Evolutionary conservation across 352 stramenopile genomes (phyloP).

Genomic region (Globisporangium canariense): DNA sequence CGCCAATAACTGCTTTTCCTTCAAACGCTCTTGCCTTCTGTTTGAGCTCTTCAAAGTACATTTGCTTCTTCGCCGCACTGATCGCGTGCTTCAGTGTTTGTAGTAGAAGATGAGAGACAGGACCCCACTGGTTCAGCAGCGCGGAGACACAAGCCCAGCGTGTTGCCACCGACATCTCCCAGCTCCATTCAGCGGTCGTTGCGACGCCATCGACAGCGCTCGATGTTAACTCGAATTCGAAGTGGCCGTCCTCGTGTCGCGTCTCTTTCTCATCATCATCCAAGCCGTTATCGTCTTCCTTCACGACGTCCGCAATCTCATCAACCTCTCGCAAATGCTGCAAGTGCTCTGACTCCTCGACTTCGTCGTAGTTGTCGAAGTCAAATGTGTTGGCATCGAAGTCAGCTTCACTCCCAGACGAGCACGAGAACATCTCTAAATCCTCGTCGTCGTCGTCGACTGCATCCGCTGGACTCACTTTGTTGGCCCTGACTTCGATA

Average conservation of each 20-base stretch:
- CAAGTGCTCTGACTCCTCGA: conserved; percentile 75
- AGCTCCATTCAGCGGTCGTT: conserved; percentile 50
- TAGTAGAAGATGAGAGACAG: conserved; percentile 6
- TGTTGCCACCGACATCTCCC: conserved; percentile 58
- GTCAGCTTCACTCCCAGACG: conserved; percentile 33
- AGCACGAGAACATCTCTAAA: conserved; percentile 18
- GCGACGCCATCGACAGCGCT: conserved; percentile 7
- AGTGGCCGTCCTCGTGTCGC: conserved; percentile 13
- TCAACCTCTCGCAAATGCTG: conserved; percentile 84
- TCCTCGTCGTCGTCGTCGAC: conserved; percentile 11
- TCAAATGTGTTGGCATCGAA: conserved; percentile 37
- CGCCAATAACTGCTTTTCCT: conserved; percentile 80
- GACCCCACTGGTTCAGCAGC: conserved; percentile 28
- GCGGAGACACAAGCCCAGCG: conserved; percentile 46
- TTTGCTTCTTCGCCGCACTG: conserved; percentile 29
- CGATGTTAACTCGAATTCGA: conserved; percentile 14
- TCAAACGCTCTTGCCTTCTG: conserved; percentile 77
- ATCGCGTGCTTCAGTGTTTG: conserved; percentile 16
- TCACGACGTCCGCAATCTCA: conserved; percentile 42
- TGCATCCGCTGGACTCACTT: not conserved
- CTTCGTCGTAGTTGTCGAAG: conserved; percentile 54
- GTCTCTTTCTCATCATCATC: conserved; percentile 1
- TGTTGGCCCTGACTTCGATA: not conserved
- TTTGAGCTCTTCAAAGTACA: conserved; percentile 60
- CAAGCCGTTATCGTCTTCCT: conserved; percentile 24